Percentiles rank a stretch among this genome's conserved stretches.
Conservation (phyloP, 352 stramenopile genomes). For the Phytophthora sp. region DNA sequence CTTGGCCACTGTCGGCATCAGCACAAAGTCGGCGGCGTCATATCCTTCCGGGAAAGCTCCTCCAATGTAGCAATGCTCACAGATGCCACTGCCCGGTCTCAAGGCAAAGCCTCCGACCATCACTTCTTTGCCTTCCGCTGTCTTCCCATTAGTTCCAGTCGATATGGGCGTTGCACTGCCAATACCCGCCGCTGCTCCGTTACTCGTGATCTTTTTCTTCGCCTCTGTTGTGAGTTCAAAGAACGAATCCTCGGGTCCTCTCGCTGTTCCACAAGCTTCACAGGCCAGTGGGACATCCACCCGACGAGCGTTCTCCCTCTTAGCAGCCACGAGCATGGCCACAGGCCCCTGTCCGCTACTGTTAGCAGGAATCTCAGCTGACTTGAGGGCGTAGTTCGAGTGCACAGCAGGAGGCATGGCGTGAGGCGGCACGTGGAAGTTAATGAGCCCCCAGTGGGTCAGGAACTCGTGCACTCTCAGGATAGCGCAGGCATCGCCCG, state of each 20-base stretch:
- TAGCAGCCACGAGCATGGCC: constrained; percentile 44
- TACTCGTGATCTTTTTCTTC: constrained; percentile 55
- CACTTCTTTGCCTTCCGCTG: constrained; percentile 45
- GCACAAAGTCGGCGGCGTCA: constrained; percentile 66
- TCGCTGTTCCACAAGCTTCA: constrained; percentile 54
- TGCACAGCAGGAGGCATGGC: constrained; percentile 60
- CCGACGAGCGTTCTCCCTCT: constrained; percentile 32
- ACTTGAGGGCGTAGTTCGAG: constrained; percentile 60
- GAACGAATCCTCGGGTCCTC: constrained; percentile 37
- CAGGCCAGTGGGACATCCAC: constrained; percentile 37
- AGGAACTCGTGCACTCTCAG: constrained; percentile 88
- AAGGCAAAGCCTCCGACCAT: constrained; percentile 51
- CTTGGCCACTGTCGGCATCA: constrained; percentile 32
- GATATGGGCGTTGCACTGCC: constrained; percentile 10
- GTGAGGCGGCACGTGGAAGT: constrained; percentile 83
- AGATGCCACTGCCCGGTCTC: constrained; percentile 67
- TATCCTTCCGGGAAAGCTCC: constrained; percentile 69
- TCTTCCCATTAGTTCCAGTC: constrained; percentile 24
- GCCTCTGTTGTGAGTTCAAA: constrained; percentile 69
- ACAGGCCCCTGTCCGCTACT: constrained; percentile 8
- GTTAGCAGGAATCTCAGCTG: constrained; percentile 3
- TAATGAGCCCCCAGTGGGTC: constrained; percentile 87
- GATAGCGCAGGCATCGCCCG: constrained; percentile 83
- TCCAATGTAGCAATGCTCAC: constrained; percentile 68
- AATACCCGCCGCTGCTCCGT: constrained; percentile 15